Evolutionary conservation across 345 rosid species (phyloP).

Genomic region (Aquilaria sinensis): DNA sequence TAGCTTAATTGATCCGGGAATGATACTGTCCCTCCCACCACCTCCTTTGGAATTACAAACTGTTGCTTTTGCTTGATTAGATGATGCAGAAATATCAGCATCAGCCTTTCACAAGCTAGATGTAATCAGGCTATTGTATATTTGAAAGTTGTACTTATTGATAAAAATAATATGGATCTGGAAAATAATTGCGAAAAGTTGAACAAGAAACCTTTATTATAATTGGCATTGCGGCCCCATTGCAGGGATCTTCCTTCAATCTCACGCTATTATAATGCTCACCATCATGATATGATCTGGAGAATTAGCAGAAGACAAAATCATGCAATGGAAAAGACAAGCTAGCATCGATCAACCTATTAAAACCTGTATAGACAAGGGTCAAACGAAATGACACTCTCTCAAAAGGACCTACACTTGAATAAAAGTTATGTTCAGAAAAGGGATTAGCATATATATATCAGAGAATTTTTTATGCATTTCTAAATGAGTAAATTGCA

Average conservation of each 20-base stretch:
- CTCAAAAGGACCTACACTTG: too few relatives aligned
- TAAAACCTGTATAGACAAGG: not conserved
- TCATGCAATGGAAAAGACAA: not conserved
- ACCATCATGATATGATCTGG: slow-evolving; percentile 90
- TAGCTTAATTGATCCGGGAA: slow-evolving; percentile 56
- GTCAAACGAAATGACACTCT: too few relatives aligned
- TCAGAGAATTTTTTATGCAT: too few relatives aligned
- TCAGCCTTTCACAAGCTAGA: slow-evolving; percentile 76
- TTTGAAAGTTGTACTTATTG: slow-evolving; percentile 8
- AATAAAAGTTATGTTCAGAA: too few relatives aligned
- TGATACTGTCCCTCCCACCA: slow-evolving; percentile 21
- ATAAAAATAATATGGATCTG: not conserved
- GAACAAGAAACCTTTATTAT: slow-evolving; percentile 52
- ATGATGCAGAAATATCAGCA: slow-evolving; percentile 68
- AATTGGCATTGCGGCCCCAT: slow-evolving; percentile 69
- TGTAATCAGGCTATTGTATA: slow-evolving; percentile 33
- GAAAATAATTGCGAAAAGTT: slow-evolving; percentile 1
- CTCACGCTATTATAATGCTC: slow-evolving; percentile 93
- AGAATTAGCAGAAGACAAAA: not conserved
- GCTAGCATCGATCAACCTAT: not conserved
- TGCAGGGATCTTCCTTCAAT: slow-evolving; percentile 60
- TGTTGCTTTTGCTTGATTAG: slow-evolving; percentile 55
- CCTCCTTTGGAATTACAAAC: slow-evolving; percentile 41
- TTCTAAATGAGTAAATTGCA: too few relatives aligned
- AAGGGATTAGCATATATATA: too few relatives aligned